Percentiles rank a stretch among this genome's conserved stretches.
phyloP scores from a whole-genome alignment of 345 rosid genomes.

The Turritis glabra region DNA sequence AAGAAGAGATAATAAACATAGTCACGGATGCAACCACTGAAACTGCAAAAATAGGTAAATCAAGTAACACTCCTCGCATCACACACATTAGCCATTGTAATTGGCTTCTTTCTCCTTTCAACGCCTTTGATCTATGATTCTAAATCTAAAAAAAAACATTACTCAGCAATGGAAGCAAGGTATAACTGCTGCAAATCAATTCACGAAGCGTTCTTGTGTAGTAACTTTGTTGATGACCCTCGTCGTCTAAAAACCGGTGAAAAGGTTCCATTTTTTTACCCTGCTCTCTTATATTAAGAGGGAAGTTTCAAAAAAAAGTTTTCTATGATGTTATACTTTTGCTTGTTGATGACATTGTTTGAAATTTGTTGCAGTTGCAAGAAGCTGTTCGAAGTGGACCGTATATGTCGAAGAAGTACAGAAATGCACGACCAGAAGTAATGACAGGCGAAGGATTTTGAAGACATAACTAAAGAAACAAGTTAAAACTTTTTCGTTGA shows the following conservation, averaged over 20 bases:
- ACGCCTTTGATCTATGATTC: slow-evolving; percentile 8
- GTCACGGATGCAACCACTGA: slow-evolving; percentile 69
- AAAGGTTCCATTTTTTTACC: slow-evolving; percentile 49
- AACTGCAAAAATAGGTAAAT: slow-evolving; percentile 72
- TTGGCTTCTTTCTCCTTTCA: not conserved
- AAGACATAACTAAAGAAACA: not conserved
- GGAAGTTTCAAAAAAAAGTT: not conserved
- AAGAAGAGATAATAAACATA: slow-evolving; percentile 63
- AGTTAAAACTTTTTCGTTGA: not conserved
- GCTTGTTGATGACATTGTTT: not conserved
- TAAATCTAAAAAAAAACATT: not conserved
- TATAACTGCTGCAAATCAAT: slow-evolving; percentile 80
- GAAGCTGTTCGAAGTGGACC: slow-evolving; percentile 88
- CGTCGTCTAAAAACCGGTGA: slow-evolving; percentile 51
- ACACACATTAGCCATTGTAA: not conserved
- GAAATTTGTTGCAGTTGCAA: slow-evolving; percentile 57
- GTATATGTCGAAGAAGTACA: slow-evolving; percentile 49
- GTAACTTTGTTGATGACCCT: slow-evolving; percentile 60
- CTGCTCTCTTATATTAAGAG: not conserved
- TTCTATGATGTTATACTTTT: not conserved
- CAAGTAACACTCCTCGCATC: not conserved
- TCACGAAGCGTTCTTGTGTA: slow-evolving; percentile 55
- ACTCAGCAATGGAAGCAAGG: slow-evolving; percentile 80
- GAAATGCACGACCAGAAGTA: slow-evolving; percentile 70
- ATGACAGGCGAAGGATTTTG: slow-evolving; percentile 80